Base-by-base conservation (phyloP, 148 eudicot species). In the Pouteria glomerata region DNA sequence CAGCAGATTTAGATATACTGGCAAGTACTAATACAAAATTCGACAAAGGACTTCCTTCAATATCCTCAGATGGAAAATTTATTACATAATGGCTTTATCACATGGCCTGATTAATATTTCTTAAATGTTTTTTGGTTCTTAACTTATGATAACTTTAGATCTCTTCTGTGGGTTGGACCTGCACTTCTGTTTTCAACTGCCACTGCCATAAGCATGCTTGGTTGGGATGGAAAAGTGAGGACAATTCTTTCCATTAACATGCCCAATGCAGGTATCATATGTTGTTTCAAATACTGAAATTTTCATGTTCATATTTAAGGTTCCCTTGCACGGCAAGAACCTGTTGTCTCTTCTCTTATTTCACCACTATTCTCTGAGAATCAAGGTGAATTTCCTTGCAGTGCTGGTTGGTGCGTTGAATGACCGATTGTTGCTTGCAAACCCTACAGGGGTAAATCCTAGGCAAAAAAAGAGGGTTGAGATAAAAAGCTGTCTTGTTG, bases 151-250 rank as follows among this genome's bases (percentile, higher is more conserved):
- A 73, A 95, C 98, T 95, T 83, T 79, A 89, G 97, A 95, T 95
- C 98, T 66, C 83, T 95, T 76, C 83, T 95, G 66, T 95, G 98
- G 98, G 81, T 95, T 81, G 98, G 98, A 52, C 98, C 98, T 63
- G 93, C 97, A 77, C 89, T 95, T 77, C 81, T 95, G 63, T 95
- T 89, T 77, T 95, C 98, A 56, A 86, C 98, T 79, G 85, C 97
- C 73, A 89, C 96, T 55, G 83, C 91, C 34, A 69, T 95, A 61
- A 88, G 88, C 66, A 79, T 88, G 81, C 98, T 95, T 81, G 98
- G 97, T 59, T 95, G 98, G 98, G 98, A 95, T 85, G 96, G 98
- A 76, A 88, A 85, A 91, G 93, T 91, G 71, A 89, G 98, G 86
- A 88, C 88, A 52, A 76, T 95, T 60, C 77, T 91, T 63, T 95